These are phyloP conservation scores for Barnettozyma sucrosica DNA, from an alignment of 805 yeast genomes.

Conservation along the genomic window DNA sequence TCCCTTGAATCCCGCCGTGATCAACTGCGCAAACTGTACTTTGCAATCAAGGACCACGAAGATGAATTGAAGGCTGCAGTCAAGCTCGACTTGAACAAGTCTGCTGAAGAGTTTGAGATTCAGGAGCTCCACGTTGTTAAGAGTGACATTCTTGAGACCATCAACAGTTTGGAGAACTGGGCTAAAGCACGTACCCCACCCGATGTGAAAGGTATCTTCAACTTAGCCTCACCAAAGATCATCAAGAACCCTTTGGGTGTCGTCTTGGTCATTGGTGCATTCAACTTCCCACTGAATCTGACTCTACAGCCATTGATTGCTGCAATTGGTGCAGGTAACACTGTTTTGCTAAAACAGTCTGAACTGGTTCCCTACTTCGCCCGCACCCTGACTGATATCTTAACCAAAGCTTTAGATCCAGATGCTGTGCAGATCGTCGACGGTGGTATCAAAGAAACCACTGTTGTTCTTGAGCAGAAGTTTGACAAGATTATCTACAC, in stretches of 20 bases:
- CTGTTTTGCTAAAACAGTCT: constrained; percentile 44
- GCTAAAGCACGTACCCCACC: constrained; percentile 39
- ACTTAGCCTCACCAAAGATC: constrained; percentile 14
- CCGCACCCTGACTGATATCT: constrained; percentile 45
- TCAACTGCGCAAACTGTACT: constrained; percentile 64
- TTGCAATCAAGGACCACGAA: constrained; percentile 52
- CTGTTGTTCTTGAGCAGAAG: constrained; percentile 48
- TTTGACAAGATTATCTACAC: constrained; percentile 85
- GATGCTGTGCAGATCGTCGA: constrained; percentile 57
- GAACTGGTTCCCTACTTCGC: constrained; percentile 67
- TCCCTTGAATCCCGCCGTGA: constrained; percentile 50
- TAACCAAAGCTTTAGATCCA: constrained; percentile 48
- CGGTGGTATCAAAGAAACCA: constrained; percentile 68
- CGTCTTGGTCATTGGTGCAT: constrained; percentile 69
- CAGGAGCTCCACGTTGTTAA: constrained; percentile 49
- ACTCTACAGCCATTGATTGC: constrained; percentile 63
- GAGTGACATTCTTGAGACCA: constrained; percentile 53
- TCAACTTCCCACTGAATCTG: constrained; percentile 71
- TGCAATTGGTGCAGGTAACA: constrained; percentile 83
- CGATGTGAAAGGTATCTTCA: constrained; percentile 15
- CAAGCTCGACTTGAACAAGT: constrained; percentile 59
- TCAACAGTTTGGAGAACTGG: constrained; percentile 58
- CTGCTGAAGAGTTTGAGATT: constrained; percentile 53
- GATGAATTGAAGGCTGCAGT: constrained; percentile 54
- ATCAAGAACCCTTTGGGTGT: constrained; percentile 48